Evolutionary conservation across 2,329 filamentous ascomycete species (phyloP).

Genomic region (Trichoderma arundinaceum): DNA sequence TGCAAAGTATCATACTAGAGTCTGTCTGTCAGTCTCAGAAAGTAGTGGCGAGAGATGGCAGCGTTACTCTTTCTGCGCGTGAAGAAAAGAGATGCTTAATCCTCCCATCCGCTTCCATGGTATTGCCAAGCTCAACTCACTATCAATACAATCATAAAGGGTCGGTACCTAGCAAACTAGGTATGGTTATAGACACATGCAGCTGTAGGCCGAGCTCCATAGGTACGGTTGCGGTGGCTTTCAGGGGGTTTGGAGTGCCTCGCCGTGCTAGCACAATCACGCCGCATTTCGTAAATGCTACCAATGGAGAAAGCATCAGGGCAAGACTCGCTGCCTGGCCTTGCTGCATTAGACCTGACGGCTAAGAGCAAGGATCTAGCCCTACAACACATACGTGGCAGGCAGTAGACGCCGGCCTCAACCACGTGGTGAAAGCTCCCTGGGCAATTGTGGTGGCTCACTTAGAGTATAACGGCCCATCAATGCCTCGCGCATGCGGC

Average conservation of each 20-base stretch:
- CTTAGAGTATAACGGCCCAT: neutral
- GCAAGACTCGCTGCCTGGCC: slow-evolving; percentile 7
- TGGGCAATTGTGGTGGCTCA: neutral
- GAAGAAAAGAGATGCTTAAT: too few species aligned
- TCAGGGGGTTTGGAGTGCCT: neutral
- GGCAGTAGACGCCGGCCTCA: slow-evolving; percentile 10
- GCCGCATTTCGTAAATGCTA: neutral
- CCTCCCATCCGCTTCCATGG: too few species aligned
- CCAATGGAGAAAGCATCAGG: neutral
- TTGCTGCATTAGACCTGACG: neutral
- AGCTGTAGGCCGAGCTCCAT: neutral
- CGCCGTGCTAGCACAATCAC: slow-evolving; percentile 5
- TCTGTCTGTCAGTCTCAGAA: too few species aligned
- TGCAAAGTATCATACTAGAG: too few species aligned
- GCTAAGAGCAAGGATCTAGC: slow-evolving; percentile 21
- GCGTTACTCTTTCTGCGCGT: too few species aligned
- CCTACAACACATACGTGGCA: slow-evolving; percentile 26
- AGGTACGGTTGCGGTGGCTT: neutral
- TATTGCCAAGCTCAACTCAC: too few species aligned
- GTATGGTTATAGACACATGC: neutral
- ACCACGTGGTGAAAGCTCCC: slow-evolving; percentile 24
- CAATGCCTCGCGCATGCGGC: slow-evolving; percentile 11
- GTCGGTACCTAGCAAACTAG: too few species aligned
- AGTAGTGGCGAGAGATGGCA: too few species aligned
- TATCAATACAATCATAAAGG: too few species aligned